Percentiles rank a stretch among this genome's conserved stretches.
These are phyloP conservation scores for Evernia prunastri DNA, from an alignment of 495 filamentous ascomycete genomes.

Conservation along the genomic window DNA sequence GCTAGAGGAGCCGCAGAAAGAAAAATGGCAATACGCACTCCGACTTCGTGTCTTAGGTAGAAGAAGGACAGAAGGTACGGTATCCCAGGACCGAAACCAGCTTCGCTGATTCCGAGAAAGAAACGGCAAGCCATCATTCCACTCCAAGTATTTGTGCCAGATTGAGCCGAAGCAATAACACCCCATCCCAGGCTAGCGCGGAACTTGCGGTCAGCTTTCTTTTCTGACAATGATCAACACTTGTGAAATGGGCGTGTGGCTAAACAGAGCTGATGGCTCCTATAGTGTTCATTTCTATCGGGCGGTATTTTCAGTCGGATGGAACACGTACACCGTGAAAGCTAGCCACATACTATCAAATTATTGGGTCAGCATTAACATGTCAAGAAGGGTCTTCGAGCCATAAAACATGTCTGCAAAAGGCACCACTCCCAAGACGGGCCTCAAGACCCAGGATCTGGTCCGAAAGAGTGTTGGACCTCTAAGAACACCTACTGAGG, in stretches of 20 bases:
- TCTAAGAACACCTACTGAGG: slow-evolving; percentile 33
- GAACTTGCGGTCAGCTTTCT: not conserved
- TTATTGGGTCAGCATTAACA: not conserved
- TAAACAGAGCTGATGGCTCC: not conserved
- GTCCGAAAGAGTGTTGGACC: not conserved
- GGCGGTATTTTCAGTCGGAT: not conserved
- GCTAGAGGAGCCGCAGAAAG: slow-evolving; percentile 73
- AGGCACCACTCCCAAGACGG: not conserved
- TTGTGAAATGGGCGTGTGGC: not conserved
- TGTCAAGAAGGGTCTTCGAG: not conserved
- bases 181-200: slow-evolving; percentile 41
- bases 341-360: slow-evolving; percentile 37
- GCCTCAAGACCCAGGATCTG: not conserved
- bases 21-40: slow-evolving; percentile 69
- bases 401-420: not conserved
- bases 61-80: slow-evolving; percentile 78
- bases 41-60: slow-evolving; percentile 72
- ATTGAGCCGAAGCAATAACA: slow-evolving; percentile 53
- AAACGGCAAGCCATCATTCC: slow-evolving; percentile 62
- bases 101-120: slow-evolving; percentile 60
- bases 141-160: slow-evolving; percentile 53
- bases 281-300: not conserved
- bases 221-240: not conserved
- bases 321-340: slow-evolving; percentile 31
- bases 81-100: slow-evolving; percentile 60